A percentile compares a stretch with the other conserved stretches of the same genome.
These are phyloP conservation scores for Clarireedia homoeocarpa DNA, from an alignment of 2,329 filamentous ascomycete genomes.

Conservation along the genomic window DNA sequence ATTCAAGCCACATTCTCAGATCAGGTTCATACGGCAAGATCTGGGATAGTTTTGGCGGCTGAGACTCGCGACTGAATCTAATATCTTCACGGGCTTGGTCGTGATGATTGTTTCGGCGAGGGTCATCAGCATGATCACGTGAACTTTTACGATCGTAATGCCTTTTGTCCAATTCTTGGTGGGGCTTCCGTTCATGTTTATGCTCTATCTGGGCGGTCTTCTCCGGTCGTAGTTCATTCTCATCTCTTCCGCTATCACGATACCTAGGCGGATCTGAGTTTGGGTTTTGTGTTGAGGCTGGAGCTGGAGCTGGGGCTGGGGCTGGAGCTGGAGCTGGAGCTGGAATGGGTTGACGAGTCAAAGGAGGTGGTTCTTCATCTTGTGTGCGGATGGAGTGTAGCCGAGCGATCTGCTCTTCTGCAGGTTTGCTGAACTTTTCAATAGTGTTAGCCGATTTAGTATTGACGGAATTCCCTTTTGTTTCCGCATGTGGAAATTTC, in stretches of 20 bases:
- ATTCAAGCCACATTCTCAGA: conserved; percentile 31
- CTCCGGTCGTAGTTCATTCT: conserved; percentile 15
- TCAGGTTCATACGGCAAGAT: conserved; percentile 25
- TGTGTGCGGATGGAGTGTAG: conserved; percentile 11
- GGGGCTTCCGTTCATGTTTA: conserved; percentile 15
- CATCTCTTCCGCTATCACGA: conserved; percentile 19
- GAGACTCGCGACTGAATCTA: conserved; percentile 12
- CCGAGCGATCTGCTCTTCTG: conserved; percentile 10
- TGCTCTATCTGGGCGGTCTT: conserved; percentile 12
- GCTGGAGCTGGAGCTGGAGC: conserved; percentile 1
- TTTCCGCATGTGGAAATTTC: conserved; percentile 13
- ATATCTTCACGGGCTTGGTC: conserved; percentile 15
- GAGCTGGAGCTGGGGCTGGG: background rate
- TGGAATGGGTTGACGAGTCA: conserved; percentile 14
- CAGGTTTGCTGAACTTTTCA: conserved; percentile 14
- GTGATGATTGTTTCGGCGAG: conserved; percentile 12
- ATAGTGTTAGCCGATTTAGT: conserved; percentile 12
- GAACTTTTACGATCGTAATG: conserved; percentile 10
- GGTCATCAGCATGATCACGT: conserved; percentile 16
- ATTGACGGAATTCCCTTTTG: conserved; percentile 15
- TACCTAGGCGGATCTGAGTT: conserved; percentile 6
- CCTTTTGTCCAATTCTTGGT: conserved; percentile 15
- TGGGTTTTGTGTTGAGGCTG: conserved; percentile 1
- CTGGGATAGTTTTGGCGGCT: conserved; percentile 19
- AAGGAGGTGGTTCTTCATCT: conserved; percentile 8